These are phyloP conservation scores for Fraxinus excelsior DNA, from an alignment of 257 asterid species.

Conservation along the genomic window DNA sequence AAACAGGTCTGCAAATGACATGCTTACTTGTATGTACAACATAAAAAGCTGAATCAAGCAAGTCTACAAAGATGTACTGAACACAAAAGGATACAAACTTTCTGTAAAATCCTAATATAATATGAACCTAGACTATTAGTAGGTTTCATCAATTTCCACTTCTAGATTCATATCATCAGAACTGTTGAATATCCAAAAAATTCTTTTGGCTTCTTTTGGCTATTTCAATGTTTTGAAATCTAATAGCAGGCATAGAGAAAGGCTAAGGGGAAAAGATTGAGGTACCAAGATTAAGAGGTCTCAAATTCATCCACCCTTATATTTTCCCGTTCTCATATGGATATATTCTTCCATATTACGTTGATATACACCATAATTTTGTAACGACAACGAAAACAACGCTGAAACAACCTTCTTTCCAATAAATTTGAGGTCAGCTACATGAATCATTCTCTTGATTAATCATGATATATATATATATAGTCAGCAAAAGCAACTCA, in stretches of 20 bases:
- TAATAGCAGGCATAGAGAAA: not conserved
- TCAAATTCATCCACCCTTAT: not conserved
- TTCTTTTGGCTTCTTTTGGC: not conserved
- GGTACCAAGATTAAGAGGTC: not conserved
- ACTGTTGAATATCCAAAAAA: not conserved
- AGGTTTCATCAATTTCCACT: not conserved
- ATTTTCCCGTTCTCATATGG: not conserved
- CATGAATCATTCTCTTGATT: not conserved
- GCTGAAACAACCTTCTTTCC: not conserved
- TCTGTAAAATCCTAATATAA: not conserved
- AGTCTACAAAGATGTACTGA: slow-evolving; percentile 9
- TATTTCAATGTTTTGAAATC: not conserved
- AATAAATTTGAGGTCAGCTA: not conserved
- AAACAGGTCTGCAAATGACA: not conserved
- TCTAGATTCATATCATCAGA: not conserved
- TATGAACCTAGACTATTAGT: not conserved
- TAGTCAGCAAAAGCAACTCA: not conserved
- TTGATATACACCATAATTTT: not conserved
- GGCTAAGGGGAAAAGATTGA: not conserved
- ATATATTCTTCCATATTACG: not conserved
- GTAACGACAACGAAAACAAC: not conserved
- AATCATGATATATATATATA: not conserved
- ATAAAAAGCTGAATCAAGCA: not conserved
- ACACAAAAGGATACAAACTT: not conserved
- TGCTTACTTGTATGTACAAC: not conserved